These are phyloP conservation scores for Metschnikowia amazonensis DNA, from an alignment of 805 yeast genomes.

Conservation along the genomic window DNA sequence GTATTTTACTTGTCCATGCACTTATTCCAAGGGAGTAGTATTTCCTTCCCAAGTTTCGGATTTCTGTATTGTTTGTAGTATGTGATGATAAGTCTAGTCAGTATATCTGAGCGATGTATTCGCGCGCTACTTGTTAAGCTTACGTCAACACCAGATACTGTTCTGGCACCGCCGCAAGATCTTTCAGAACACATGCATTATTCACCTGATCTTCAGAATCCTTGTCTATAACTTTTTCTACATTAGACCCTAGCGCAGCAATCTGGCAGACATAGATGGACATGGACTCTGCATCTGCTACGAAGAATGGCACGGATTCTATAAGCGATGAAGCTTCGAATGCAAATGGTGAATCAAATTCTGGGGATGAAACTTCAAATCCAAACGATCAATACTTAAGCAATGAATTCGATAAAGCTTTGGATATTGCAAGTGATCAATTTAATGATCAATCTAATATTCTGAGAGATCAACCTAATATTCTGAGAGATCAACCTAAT, in stretches of 20 bases:
- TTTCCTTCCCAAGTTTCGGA: too few relatives aligned
- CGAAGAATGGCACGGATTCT: not conserved
- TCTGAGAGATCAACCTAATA: too few relatives aligned
- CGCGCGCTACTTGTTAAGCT: not conserved
- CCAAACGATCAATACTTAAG: too few relatives aligned
- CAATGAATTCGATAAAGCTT: too few relatives aligned
- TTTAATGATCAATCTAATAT: too few relatives aligned
- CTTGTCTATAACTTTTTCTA: not conserved
- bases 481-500: too few relatives aligned
- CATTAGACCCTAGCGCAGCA: not conserved
- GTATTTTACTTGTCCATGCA: too few relatives aligned
- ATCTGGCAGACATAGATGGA: not conserved
- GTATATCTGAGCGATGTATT: too few relatives aligned
- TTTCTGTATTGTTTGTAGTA: not conserved
- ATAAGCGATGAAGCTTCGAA: not conserved
- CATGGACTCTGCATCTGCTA: not conserved
- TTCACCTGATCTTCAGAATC: not conserved
- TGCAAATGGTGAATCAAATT: not conserved
- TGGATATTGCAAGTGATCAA: too few relatives aligned
- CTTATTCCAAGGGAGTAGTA: too few relatives aligned
- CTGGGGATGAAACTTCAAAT: too few relatives aligned
- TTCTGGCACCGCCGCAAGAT: not conserved
- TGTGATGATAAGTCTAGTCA: not conserved
- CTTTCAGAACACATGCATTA: constrained; percentile 1
- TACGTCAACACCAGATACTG: not conserved